phyloP scores from a whole-genome alignment of 1,139 yeast species.

The Saccharomyces hybrid region DNA sequence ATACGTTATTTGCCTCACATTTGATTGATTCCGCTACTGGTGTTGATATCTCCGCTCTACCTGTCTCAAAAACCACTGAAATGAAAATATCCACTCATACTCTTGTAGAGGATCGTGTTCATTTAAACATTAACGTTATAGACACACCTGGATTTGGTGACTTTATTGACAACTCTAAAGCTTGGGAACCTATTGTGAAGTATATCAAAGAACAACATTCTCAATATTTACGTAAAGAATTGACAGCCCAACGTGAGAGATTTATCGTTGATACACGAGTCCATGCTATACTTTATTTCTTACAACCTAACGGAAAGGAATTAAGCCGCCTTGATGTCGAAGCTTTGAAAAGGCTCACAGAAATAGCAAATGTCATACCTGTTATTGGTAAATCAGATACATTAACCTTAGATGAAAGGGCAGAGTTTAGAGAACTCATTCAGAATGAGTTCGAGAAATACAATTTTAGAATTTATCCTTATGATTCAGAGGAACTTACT shows the following conservation, averaged over 20 bases:
- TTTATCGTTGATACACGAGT: conserved; percentile 84
- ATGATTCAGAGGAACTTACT: conserved; percentile 63
- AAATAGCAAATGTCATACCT: conserved; percentile 90
- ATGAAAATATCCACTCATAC: conserved; percentile 66
- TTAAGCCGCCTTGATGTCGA: conserved; percentile 75
- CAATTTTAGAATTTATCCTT: conserved; percentile 78
- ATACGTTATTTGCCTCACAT: conserved; percentile 81
- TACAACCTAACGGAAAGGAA: conserved; percentile 80
- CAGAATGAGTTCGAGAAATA: conserved; percentile 73
- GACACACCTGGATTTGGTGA: conserved; percentile 99
- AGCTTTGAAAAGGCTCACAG: conserved; percentile 77
- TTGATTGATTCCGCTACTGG: conserved; percentile 63
- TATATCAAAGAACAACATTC: conserved; percentile 96
- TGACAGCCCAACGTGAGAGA: conserved; percentile 90
- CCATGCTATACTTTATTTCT: conserved; percentile 85
- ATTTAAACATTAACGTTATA: conserved; percentile 74
- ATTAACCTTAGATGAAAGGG: conserved; percentile 77
- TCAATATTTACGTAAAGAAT: conserved; percentile 84
- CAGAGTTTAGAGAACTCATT: conserved; percentile 60
- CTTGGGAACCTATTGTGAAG: conserved; percentile 95
- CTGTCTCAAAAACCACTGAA: conserved; percentile 82
- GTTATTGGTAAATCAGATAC: conserved; percentile 91
- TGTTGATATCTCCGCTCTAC: conserved; percentile 44
- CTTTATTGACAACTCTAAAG: conserved; percentile 88
- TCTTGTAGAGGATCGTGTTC: conserved; percentile 78